phyloP scores from a whole-genome alignment of 2,329 filamentous ascomycete species.

The Penicillium hordei region DNA sequence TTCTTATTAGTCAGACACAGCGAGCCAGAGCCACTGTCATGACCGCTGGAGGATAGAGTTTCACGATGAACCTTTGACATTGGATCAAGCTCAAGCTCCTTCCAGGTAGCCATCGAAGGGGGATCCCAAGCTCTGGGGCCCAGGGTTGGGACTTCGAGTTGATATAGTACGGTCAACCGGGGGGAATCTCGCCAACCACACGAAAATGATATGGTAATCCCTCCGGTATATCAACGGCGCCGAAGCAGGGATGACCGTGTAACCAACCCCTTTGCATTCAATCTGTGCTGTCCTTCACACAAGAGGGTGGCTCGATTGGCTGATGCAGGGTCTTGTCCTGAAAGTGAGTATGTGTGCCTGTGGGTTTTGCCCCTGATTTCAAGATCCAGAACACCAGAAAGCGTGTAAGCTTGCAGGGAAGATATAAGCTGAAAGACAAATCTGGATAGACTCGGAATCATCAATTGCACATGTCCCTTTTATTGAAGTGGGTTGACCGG shows the following conservation, averaged over 20 bases:
- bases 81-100: constrained; percentile 4
- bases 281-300: background rate
- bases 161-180: constrained; percentile 6
- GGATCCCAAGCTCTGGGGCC: background rate
- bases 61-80: constrained; percentile 22
- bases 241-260: constrained; percentile 15
- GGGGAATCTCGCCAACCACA: background rate
- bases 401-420: constrained; percentile 8
- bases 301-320: constrained; percentile 13
- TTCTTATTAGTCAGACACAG: constrained; percentile 20
- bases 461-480: constrained; percentile 2
- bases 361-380: constrained; percentile 4
- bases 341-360: constrained; percentile 1
- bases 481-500: background rate
- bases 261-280: constrained; percentile 10
- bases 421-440: constrained; percentile 5
- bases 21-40: constrained; percentile 21
- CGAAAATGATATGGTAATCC: background rate
- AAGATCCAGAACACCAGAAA: background rate
- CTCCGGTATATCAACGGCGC: constrained; percentile 18
- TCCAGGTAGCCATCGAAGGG: constrained; percentile 13
- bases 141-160: constrained; percentile 3
- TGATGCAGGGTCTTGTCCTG: constrained; percentile 13
- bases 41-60: constrained; percentile 11
- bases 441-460: constrained; percentile 11